These are phyloP conservation scores for Pontederia crassipes DNA, from an alignment of 176 grass and related monocot species.

Conservation along the genomic window DNA sequence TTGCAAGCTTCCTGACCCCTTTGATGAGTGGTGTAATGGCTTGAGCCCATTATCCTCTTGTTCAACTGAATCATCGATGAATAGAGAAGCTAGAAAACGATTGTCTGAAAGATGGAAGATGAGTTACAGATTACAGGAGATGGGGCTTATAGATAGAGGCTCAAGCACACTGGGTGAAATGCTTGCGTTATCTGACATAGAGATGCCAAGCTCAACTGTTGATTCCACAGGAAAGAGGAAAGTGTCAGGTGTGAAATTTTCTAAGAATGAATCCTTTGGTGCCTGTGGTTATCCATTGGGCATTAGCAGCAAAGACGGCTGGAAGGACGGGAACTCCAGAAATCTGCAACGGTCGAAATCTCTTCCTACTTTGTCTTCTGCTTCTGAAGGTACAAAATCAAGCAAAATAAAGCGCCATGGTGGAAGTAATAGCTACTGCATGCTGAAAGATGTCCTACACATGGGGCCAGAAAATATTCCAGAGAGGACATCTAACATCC, in stretches of 20 bases:
- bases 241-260: slow-evolving; percentile 24
- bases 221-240: slow-evolving; percentile 10
- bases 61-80: slow-evolving; percentile 63
- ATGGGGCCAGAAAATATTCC: slow-evolving; percentile 43
- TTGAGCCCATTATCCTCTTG: slow-evolving; percentile 37
- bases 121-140: slow-evolving; percentile 30
- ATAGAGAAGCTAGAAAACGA: slow-evolving; percentile 81
- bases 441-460: slow-evolving; percentile 84
- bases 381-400: slow-evolving; percentile 33
- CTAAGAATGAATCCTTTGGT: slow-evolving; percentile 22
- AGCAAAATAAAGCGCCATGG: slow-evolving; percentile 42
- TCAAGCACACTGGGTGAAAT: slow-evolving; percentile 58
- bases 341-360: slow-evolving; percentile 63
- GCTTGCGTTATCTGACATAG: slow-evolving; percentile 59
- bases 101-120: slow-evolving; percentile 80
- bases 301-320: slow-evolving; percentile 53
- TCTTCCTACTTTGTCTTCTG: slow-evolving; percentile 44
- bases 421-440: slow-evolving; percentile 51
- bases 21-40: slow-evolving; percentile 40
- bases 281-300: slow-evolving; percentile 25
- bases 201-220: slow-evolving; percentile 18
- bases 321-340: slow-evolving; percentile 35
- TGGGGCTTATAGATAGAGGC: slow-evolving; percentile 22
- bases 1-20: slow-evolving; percentile 30
- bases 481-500: slow-evolving; percentile 22